phyloP scores from a whole-genome alignment of 176 grass and related monocot genomes.

The Ensete ventricosum region DNA sequence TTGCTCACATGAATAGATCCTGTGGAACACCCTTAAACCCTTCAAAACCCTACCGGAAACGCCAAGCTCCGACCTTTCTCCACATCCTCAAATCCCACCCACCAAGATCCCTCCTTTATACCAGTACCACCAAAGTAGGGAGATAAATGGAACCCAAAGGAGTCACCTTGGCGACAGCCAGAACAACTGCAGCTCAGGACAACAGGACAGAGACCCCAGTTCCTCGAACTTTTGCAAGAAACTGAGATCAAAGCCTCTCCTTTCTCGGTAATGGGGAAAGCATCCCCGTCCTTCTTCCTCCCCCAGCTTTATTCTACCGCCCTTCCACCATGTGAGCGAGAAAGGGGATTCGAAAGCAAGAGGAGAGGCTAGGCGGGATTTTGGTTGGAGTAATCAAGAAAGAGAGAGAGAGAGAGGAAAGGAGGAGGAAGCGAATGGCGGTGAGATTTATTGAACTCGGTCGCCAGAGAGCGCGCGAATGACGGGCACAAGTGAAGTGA shows the following conservation, averaged over 20 bases:
- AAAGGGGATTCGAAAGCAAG: neutral
- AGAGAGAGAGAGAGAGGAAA: neutral
- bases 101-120: constrained; percentile 2
- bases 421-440: neutral
- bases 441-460: neutral
- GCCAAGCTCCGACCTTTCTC: neutral
- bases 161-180: neutral
- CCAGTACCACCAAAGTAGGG: neutral
- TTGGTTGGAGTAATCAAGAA: neutral
- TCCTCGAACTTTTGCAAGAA: neutral
- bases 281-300: constrained; percentile 1
- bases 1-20: neutral
- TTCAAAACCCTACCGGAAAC: neutral
- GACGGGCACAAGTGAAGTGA: no score
- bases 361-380: neutral
- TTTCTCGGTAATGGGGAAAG: constrained; percentile 6
- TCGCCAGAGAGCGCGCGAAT: no score
- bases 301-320: neutral
- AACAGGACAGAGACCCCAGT: neutral
- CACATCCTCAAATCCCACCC: neutral
- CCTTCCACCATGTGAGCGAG: neutral
- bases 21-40: neutral
- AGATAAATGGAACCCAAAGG: neutral
- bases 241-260: neutral
- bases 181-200: neutral